Evolutionary conservation across 208 protist species (phyloP), one percentile per base, ranked within the genome.

Genomic region (Leishmania turanica): DNA sequence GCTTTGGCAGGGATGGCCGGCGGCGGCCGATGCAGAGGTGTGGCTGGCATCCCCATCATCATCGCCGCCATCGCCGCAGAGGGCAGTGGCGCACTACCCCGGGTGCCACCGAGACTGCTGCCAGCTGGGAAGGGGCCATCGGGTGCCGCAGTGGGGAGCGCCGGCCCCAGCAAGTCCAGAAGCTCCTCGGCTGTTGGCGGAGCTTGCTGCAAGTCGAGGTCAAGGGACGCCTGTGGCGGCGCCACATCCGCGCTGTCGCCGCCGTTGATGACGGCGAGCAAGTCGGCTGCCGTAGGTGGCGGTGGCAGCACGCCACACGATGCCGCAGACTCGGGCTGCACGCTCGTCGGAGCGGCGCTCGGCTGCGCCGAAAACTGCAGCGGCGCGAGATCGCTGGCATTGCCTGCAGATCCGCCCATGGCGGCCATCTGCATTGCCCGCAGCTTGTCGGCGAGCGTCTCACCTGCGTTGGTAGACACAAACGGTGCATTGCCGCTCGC

Each of bases 1-100:
- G 83, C 88, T 64, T 92, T 90, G 75, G 87, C 87, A 27, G 95
- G 95, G 19, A 98, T 79, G 45, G 92, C 92, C 11, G 95, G 95
- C 27, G 95, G 95, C 1, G 93, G 93, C 15, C 66, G 83, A 3
- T 84, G 84, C 11, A 97, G 88, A 51, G 94, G 83, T 90, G 65
- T 84, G 8, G 65, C 71, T 62, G 53, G 76, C 34, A 49, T 27
- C 3, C 34, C 74, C 34, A 72, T 17, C 54, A 66, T 27, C 70
- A 82, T 51, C 42, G 58, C 60, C 62, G 70, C 76, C 37, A 75
- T 81, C 13, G 51, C 13, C 7, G 72, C 72, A 31, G 71, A 37
- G 5, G 71, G 54, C 5, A 34, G 19, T 34, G 73, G 5, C 19
- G 73, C 54, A 8, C 19, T 34, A 31, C 56, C 42, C 13, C 47